Conservation (phyloP, 2,329 filamentous ascomycete species). For the Aureobasidium sp. region DNA sequence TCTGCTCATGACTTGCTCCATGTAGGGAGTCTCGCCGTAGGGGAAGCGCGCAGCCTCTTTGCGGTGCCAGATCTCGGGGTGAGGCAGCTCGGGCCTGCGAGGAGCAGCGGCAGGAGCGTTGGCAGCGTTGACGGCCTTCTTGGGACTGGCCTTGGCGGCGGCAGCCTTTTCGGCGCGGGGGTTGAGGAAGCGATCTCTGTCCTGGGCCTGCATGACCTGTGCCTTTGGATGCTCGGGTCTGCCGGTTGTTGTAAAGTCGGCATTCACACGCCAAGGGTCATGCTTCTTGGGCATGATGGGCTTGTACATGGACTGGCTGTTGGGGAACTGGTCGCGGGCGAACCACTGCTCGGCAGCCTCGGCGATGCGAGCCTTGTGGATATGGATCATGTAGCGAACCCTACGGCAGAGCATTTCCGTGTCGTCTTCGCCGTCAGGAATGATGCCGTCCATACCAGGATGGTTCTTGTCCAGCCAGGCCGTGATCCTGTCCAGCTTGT, state of each 20-base stretch:
- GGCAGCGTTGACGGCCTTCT: neutral
- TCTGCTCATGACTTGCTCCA: conserved; percentile 23
- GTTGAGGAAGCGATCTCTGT: neutral
- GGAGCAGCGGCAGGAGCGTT: neutral
- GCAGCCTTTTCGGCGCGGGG: neutral
- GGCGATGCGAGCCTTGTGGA: neutral
- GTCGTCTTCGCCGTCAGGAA: neutral
- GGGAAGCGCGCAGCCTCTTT: conserved; percentile 26
- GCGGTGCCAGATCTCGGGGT: conserved; percentile 26
- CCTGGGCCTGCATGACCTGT: neutral
- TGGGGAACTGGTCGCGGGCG: neutral
- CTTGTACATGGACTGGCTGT: neutral
- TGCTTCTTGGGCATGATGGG: neutral
- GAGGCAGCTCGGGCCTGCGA: conserved; percentile 19
- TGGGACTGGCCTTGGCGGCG: neutral
- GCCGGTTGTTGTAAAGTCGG: neutral
- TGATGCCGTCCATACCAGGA: neutral
- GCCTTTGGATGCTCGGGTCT: neutral
- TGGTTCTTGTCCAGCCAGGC: neutral
- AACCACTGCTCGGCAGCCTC: conserved; percentile 7
- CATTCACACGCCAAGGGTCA: neutral
- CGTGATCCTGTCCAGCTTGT: neutral
- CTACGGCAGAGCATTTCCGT: neutral
- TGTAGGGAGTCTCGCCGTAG: conserved; percentile 28
- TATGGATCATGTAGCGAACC: neutral